Percentiles rank a stretch among this genome's conserved stretches.
These are phyloP conservation scores for Auriculariales sp. DNA, from an alignment of 768 basidiomycete species.

Conservation along the genomic window DNA sequence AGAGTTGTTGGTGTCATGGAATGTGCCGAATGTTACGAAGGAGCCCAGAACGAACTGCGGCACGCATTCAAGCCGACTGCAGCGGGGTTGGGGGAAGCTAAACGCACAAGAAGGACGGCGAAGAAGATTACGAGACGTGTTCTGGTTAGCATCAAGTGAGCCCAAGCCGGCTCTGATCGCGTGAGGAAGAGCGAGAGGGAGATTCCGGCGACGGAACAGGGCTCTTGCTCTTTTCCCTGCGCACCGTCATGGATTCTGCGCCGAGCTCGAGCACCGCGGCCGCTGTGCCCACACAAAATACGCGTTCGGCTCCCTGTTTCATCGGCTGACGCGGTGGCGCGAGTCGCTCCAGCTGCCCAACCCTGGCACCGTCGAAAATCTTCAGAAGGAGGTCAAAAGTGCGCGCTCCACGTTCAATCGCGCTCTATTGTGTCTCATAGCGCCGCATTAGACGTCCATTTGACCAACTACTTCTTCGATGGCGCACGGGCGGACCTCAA, in stretches of 20 bases:
- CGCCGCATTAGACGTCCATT: constrained; percentile 53
- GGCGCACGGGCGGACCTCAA: constrained; percentile 92
- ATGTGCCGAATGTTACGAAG: too few species aligned
- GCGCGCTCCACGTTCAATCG: constrained; percentile 13
- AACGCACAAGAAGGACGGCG: background rate
- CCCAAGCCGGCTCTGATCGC: background rate
- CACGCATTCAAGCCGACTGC: too few species aligned
- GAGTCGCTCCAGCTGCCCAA: constrained; percentile 68
- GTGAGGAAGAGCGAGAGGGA: background rate
- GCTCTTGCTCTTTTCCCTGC: background rate
- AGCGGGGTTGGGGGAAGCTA: too few species aligned
- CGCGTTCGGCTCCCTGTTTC: constrained; percentile 53
- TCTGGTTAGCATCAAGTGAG: constrained; percentile 1
- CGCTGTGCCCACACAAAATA: too few species aligned
- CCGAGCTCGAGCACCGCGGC: background rate
- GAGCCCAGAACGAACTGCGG: too few species aligned
- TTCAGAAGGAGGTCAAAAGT: constrained; percentile 90
- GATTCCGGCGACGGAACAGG: background rate
- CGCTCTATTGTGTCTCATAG: constrained; percentile 3
- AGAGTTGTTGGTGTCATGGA: too few species aligned
- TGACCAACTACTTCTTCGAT: constrained; percentile 93
- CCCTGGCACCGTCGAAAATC: constrained; percentile 86
- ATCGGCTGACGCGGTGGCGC: constrained; percentile 70
- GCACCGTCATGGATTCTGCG: background rate
- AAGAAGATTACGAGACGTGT: constrained; percentile 1